Percentiles rank a stretch among this genome's conserved stretches.
Conservation (phyloP, 495 filamentous ascomycete genomes). For the Hypoxylon lienhwacheense region DNA sequence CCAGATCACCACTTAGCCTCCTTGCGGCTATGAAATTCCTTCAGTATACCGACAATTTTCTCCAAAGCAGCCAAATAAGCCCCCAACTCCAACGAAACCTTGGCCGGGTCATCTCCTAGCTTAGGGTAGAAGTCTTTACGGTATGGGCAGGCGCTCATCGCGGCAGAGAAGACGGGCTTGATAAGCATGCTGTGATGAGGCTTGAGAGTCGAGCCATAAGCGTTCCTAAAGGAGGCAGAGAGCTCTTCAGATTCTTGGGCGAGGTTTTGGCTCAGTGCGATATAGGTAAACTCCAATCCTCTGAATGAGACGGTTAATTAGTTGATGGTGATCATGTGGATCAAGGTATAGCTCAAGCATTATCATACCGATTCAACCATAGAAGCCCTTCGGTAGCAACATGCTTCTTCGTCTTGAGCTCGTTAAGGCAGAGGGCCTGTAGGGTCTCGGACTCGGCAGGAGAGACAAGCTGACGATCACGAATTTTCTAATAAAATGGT, state of each 20-base stretch:
- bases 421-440: conserved; percentile 80
- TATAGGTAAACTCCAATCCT: conserved; percentile 87
- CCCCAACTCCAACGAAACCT: conserved; percentile 62
- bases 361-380: conserved; percentile 81
- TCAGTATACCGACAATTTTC: conserved; percentile 71
- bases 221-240: conserved; percentile 76
- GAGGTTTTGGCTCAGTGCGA: conserved; percentile 78
- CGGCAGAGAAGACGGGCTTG: conserved; percentile 85
- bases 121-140: conserved; percentile 87
- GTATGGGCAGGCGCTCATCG: conserved; percentile 91
- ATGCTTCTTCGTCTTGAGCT: conserved; percentile 84
- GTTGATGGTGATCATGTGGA: not conserved
- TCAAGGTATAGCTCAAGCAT: not conserved
- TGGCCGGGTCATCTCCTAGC: conserved; percentile 66
- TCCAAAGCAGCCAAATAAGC: conserved; percentile 75
- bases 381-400: conserved; percentile 83
- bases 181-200: conserved; percentile 84
- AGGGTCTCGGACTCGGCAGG: conserved; percentile 76
- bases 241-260: conserved; percentile 70
- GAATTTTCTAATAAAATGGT: conserved; percentile 79
- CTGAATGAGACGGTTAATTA: conserved; percentile 47
- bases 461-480: conserved; percentile 75
- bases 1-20: conserved; percentile 67
- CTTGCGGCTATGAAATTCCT: conserved; percentile 67
- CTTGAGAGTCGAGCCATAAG: conserved; percentile 85